Percentiles rank a stretch among this genome's conserved stretches.
Evolutionary conservation across 306 rosid species (phyloP).

Genomic region (Ceratonia siliqua): DNA sequence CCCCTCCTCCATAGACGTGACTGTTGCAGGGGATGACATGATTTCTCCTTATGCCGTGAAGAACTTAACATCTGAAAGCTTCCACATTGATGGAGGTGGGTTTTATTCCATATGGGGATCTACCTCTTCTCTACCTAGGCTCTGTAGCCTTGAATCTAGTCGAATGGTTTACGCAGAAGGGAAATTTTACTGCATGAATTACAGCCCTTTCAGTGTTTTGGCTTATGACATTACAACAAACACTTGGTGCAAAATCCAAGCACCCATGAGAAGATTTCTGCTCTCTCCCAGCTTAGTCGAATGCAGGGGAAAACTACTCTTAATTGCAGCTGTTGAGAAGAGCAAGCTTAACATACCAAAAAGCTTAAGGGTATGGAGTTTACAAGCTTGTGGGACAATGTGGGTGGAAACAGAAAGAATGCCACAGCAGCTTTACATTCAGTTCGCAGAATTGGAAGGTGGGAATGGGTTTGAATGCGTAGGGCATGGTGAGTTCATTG

Average conservation of each 20-base stretch:
- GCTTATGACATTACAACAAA: conserved; percentile 57
- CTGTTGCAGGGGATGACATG: conserved; percentile 89
- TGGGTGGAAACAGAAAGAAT: conserved; percentile 96
- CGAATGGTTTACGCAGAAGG: conserved; percentile 70
- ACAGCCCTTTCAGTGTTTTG: conserved; percentile 75
- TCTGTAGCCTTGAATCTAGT: conserved; percentile 83
- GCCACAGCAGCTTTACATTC: conserved; percentile 79
- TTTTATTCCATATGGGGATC: conserved; percentile 86
- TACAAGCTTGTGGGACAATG: conserved; percentile 73
- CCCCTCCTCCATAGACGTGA: conserved; percentile 69
- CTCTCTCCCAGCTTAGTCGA: conserved; percentile 77
- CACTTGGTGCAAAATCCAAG: conserved; percentile 85
- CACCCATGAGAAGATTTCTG: conserved; percentile 83
- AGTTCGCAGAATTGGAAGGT: conserved; percentile 63
- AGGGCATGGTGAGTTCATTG: conserved; percentile 79
- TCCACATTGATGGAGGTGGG: conserved; percentile 83
- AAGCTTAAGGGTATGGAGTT: conserved; percentile 81
- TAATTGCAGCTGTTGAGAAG: conserved; percentile 88
- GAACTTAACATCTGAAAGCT: conserved; percentile 78
- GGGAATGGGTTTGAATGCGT: conserved; percentile 79
- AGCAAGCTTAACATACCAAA: conserved; percentile 85
- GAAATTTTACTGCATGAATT: conserved; percentile 86
- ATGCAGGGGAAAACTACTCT: conserved; percentile 58
- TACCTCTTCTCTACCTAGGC: conserved; percentile 67
- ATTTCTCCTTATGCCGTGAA: conserved; percentile 92